phyloP scores from a whole-genome alignment of 2,329 filamentous ascomycete genomes.

The Fusarium compactum region DNA sequence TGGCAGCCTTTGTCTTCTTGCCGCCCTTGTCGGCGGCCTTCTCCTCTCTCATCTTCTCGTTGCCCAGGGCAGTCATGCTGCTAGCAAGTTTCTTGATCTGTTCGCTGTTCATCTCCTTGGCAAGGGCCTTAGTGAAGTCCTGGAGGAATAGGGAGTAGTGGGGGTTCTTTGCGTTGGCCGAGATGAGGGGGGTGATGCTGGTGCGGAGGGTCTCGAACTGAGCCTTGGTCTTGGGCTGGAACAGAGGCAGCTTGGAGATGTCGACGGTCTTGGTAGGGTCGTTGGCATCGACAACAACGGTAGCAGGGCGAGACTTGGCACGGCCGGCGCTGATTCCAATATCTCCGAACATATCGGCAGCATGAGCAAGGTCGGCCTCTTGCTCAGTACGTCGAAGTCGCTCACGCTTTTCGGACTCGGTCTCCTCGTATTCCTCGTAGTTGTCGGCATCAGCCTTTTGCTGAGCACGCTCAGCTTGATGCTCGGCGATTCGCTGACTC shows the following conservation, averaged over 20 bases:
- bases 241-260: constrained; percentile 81
- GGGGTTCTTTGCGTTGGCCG: constrained; percentile 82
- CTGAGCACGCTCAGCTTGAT: constrained; percentile 71
- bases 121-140: constrained; percentile 88
- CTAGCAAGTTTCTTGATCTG: constrained; percentile 98
- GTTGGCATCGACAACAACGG: constrained; percentile 75
- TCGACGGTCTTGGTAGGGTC: constrained; percentile 86
- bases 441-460: constrained; percentile 65
- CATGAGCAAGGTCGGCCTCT: constrained; percentile 88
- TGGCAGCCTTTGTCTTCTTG: constrained; percentile 97
- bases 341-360: constrained; percentile 88
- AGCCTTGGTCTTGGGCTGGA: constrained; percentile 88
- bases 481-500: constrained; percentile 85
- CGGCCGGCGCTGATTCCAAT: constrained; percentile 75
- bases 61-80: constrained; percentile 86
- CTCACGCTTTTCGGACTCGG: constrained; percentile 77
- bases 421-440: constrained; percentile 76
- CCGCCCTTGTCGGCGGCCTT: constrained; percentile 92
- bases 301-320: constrained; percentile 73
- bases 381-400: constrained; percentile 84
- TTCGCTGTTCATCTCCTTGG: constrained; percentile 87
- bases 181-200: constrained; percentile 82
- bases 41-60: constrained; percentile 99
- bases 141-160: constrained; percentile 92
- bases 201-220: constrained; percentile 86